phyloP scores from a whole-genome alignment of 2,329 filamentous ascomycete species.

The Parascedosporium putredinis region DNA sequence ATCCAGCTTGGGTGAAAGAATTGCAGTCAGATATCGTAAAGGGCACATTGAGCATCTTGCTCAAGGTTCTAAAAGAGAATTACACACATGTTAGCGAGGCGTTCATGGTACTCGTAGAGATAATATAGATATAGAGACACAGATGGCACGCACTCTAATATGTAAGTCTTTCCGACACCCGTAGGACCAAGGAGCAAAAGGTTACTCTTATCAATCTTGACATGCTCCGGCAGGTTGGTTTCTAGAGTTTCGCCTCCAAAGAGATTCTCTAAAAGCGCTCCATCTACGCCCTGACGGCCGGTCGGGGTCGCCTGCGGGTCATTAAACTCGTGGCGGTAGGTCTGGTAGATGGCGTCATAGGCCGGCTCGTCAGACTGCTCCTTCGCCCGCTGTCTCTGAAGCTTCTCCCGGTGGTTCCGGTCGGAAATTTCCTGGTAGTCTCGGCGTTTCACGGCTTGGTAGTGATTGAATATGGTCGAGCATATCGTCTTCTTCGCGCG shows the following conservation, averaged over 20 bases:
- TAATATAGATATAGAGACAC: no score
- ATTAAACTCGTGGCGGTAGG: slow-evolving; percentile 5
- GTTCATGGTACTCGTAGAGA: no score
- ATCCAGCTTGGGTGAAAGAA: slow-evolving; percentile 89
- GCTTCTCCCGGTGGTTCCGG: slow-evolving; percentile 47
- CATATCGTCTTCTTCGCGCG: slow-evolving; percentile 89
- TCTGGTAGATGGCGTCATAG: slow-evolving; percentile 5
- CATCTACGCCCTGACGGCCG: slow-evolving; percentile 7
- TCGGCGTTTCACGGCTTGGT: slow-evolving; percentile 73
- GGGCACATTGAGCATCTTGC: slow-evolving; percentile 85
- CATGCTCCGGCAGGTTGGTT: slow-evolving; percentile 27
- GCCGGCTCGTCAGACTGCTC: slow-evolving; percentile 41
- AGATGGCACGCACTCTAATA: slow-evolving; percentile 59
- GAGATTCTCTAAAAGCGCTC: slow-evolving; percentile 27
- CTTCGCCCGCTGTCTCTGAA: slow-evolving; percentile 59
- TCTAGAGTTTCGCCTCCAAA: slow-evolving; percentile 35
- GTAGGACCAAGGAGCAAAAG: slow-evolving; percentile 83
- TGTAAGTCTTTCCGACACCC: slow-evolving; percentile 92
- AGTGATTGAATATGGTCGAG: slow-evolving; percentile 92
- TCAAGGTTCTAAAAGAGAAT: slow-evolving; percentile 62
- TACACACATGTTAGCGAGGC: slow-evolving; percentile 13
- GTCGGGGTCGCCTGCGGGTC: slow-evolving; percentile 1
- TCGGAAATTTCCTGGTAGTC: slow-evolving; percentile 66
- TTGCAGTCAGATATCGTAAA: slow-evolving; percentile 96
- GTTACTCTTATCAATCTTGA: slow-evolving; percentile 93